Base-by-base conservation (phyloP, 2,329 filamentous ascomycete genomes). In the Chalaropsis ovoidea region DNA sequence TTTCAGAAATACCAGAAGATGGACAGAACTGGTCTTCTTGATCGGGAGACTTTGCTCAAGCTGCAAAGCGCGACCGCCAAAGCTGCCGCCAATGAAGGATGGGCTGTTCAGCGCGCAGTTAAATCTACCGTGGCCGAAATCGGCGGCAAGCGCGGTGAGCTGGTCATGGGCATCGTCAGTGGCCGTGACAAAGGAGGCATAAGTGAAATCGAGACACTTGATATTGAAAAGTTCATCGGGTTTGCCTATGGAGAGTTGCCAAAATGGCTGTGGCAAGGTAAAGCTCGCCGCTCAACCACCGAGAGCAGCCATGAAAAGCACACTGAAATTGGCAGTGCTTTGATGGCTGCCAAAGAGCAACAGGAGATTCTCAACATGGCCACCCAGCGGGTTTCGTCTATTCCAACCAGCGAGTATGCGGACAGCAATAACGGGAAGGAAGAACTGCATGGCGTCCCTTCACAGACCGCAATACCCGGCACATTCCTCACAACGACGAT, bases 221-320 rank as follows among this genome's bases (percentile, higher is more conserved):
- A 97, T 71, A 85, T 96, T 64, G 91, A 95, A 70, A 85, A 81
- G 58, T 95, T 97, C 70, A 82, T 90, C 61, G 85, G 85, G 67
- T 79, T 95, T 31, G 84, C 88, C 0, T 87, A 86, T 68, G 93
- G 94, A 42, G 89, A 94, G 73, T 84, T 89, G 65, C 81, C 89
- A 17, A 96, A 95, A 74, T 97, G 92, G 90, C 80, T 99, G 1
- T 99, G 94, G 94, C 82, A 89, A 68, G 94, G 93, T 17, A 97
- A 96, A 74, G 83, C 89, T 45, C 85, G 87, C 68, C 90, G 93
- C 72, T 81, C 77, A 2, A 74, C 74, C 1, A 71, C 75, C 1
- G 78, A 80, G 8, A 75, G 45, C 39, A 65, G 77, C n/a, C 75
- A 77, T 61, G 79, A 81, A 3, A 77, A 76, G 61, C 75, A 78